Evolutionary conservation across 164 flowering plant species (phyloP).

Genomic region (Liriodendron chinense): DNA sequence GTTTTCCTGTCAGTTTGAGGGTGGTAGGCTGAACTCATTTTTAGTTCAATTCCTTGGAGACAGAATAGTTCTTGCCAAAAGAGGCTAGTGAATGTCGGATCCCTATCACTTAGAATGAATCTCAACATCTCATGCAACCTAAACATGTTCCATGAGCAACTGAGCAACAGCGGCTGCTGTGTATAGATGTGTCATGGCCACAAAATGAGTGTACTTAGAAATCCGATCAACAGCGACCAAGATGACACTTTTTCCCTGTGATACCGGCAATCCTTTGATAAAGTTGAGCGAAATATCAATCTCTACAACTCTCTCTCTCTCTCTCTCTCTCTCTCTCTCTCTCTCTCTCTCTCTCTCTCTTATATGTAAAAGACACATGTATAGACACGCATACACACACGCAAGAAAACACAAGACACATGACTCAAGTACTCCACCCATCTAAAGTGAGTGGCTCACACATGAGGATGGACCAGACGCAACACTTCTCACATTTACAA

Average conservation of each 20-base stretch:
- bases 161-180: not conserved
- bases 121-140: not conserved
- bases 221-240: not conserved
- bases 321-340: too few species aligned
- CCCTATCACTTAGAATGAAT: not conserved
- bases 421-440: too few species aligned
- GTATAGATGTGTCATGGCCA: not conserved
- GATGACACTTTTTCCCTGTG: not conserved
- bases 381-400: too few species aligned
- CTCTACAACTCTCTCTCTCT: too few species aligned
- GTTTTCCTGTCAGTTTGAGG: not conserved
- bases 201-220: not conserved
- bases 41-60: not conserved
- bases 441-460: too few species aligned
- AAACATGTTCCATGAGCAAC: not conserved
- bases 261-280: not conserved
- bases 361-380: too few species aligned
- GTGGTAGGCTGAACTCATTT: conserved; percentile 6
- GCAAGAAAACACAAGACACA: too few species aligned
- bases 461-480: too few species aligned
- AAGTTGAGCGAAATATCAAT: not conserved
- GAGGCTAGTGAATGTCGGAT: not conserved
- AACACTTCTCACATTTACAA: too few species aligned
- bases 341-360: too few species aligned
- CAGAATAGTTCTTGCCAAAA: not conserved